phyloP scores from a whole-genome alignment of 805 yeast genomes.

The Teunomyces atbi region DNA sequence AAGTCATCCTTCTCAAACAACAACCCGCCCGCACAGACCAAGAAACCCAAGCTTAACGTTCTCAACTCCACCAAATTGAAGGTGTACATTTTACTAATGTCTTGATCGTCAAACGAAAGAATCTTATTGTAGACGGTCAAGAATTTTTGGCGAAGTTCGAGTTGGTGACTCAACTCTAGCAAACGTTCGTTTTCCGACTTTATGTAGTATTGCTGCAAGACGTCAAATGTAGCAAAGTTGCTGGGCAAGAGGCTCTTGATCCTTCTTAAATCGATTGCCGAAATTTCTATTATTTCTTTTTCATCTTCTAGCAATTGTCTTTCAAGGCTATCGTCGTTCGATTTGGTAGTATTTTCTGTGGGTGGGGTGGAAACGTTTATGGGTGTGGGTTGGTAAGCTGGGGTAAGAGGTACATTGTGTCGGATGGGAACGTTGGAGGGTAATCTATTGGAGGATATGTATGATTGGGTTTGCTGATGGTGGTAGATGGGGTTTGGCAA shows the following conservation, averaged over 20 bases:
- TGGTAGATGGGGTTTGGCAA: neutral
- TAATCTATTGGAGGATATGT: neutral
- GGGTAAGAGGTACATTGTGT: neutral
- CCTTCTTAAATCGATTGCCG: constrained; percentile 8
- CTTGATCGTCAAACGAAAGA: constrained; percentile 4
- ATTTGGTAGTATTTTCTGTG: neutral
- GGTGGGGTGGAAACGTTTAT: neutral
- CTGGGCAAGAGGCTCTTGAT: constrained; percentile 9
- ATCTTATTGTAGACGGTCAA: constrained; percentile 7
- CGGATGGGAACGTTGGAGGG: neutral
- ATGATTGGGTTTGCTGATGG: neutral
- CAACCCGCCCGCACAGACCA: constrained; percentile 21
- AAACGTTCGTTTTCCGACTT: constrained; percentile 7
- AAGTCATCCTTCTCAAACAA: constrained; percentile 10
- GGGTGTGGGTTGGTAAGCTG: neutral
- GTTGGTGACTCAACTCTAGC: constrained; percentile 3
- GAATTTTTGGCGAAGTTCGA: constrained; percentile 1
- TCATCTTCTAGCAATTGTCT: constrained; percentile 6
- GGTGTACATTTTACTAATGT: constrained; percentile 5
- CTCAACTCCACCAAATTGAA: constrained; percentile 14
- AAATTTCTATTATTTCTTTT: constrained; percentile 2
- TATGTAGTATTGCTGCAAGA: constrained; percentile 6
- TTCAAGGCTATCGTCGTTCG: neutral
- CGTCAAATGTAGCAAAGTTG: constrained; percentile 4
- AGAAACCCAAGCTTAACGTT: constrained; percentile 15